phyloP scores from a whole-genome alignment of 1,139 yeast genomes.

The Lodderomyces pseudojiufengensis region DNA sequence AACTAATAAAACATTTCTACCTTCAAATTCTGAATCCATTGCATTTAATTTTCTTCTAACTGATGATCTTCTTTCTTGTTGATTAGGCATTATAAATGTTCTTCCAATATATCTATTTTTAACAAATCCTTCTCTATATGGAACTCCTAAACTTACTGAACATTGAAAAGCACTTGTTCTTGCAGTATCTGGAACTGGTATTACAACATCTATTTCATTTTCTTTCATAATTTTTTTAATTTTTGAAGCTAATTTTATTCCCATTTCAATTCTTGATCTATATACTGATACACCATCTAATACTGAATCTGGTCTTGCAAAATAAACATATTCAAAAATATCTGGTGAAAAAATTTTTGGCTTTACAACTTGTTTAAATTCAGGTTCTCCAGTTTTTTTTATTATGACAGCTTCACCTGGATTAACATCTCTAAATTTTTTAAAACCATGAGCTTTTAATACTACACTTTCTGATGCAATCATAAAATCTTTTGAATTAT shows the following conservation, averaged over 20 bases:
- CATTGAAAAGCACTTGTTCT: slow-evolving; percentile 92
- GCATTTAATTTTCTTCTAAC: slow-evolving; percentile 95
- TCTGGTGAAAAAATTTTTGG: slow-evolving; percentile 84
- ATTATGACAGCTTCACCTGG: slow-evolving; percentile 98
- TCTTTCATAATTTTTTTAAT: slow-evolving; percentile 52
- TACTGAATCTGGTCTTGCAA: slow-evolving; percentile 96
- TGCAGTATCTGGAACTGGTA: slow-evolving; percentile 97
- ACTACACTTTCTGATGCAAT: slow-evolving; percentile 95
- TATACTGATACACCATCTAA: slow-evolving; percentile 94
- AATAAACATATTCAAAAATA: slow-evolving; percentile 94
- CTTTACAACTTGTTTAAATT: slow-evolving; percentile 83
- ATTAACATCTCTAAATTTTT: slow-evolving; percentile 69
- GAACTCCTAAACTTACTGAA: slow-evolving; percentile 73
- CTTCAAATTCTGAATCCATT: slow-evolving; percentile 88
- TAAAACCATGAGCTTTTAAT: slow-evolving; percentile 87
- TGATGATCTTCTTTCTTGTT: slow-evolving; percentile 87
- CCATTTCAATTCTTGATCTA: slow-evolving; percentile 92
- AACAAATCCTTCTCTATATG: slow-evolving; percentile 95
- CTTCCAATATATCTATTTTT: slow-evolving; percentile 96
- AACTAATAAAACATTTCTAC: slow-evolving; percentile 82
- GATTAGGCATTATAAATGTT: slow-evolving; percentile 98
- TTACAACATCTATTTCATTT: slow-evolving; percentile 82
- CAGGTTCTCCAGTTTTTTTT: slow-evolving; percentile 66
- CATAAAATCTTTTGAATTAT: slow-evolving; percentile 88
- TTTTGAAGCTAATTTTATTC: slow-evolving; percentile 77